Evolutionary conservation across 306 rosid genomes (phyloP).

Genomic region (Lablab purpureus): DNA sequence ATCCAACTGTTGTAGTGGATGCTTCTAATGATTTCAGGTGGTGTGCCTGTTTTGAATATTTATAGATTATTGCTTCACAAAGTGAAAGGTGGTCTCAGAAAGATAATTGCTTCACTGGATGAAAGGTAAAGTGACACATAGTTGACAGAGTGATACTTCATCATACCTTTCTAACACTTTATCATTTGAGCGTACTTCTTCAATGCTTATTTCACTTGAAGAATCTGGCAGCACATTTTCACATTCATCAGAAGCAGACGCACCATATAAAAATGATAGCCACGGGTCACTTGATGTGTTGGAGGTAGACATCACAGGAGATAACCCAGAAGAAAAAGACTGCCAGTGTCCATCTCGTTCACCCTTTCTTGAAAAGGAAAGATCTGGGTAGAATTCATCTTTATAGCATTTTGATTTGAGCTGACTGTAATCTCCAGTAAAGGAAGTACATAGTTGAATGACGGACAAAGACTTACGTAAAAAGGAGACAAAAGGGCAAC

Average conservation of each 20-base stretch:
- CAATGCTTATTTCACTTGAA: constrained; percentile 56
- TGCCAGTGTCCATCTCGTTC: constrained; percentile 49
- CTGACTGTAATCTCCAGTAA: constrained; percentile 64
- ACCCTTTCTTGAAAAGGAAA: constrained; percentile 60
- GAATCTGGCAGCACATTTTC: constrained; percentile 51
- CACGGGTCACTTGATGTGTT: constrained; percentile 61
- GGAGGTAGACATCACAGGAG: constrained; percentile 60
- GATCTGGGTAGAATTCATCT: constrained; percentile 52
- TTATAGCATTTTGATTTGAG: constrained; percentile 56
- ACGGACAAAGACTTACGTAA: constrained; percentile 1
- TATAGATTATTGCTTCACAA: constrained; percentile 32
- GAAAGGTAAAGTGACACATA: not conserved
- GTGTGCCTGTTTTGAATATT: constrained; percentile 10
- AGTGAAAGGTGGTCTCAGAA: constrained; percentile 16
- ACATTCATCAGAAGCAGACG: constrained; percentile 39
- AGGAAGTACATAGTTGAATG: constrained; percentile 50
- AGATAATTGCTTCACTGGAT: not conserved
- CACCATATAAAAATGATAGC: constrained; percentile 60
- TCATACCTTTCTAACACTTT: constrained; percentile 60
- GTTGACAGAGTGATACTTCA: not conserved
- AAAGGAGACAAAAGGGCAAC: constrained; percentile 1
- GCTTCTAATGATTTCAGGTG: not conserved
- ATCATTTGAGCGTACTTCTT: constrained; percentile 54
- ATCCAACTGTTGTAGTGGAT: not conserved
- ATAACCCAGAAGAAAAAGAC: constrained; percentile 47